Evolutionary conservation across 352 stramenopile genomes (phyloP).

Genomic region (Albugo laibachii): DNA sequence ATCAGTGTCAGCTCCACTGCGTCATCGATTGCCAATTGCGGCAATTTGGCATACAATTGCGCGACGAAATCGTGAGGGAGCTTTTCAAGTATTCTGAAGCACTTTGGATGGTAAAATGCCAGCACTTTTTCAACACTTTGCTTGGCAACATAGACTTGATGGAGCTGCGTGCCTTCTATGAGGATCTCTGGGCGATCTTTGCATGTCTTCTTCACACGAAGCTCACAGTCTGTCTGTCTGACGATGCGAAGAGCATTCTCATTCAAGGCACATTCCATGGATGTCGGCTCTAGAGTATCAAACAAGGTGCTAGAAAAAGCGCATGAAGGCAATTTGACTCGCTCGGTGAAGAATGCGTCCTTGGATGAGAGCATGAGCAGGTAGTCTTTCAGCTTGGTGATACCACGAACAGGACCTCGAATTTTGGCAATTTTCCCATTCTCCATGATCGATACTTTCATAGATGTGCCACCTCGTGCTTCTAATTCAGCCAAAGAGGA

Average conservation of each 20-base stretch:
- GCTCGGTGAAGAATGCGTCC: conserved; percentile 37
- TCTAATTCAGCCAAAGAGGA: conserved; percentile 49
- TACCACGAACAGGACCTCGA: conserved; percentile 36
- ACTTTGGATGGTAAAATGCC: conserved; percentile 57
- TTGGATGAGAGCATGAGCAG: conserved; percentile 47
- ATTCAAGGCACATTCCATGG: conserved; percentile 22
- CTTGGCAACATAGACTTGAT: conserved; percentile 56
- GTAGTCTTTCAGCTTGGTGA: conserved; percentile 51
- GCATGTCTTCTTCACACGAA: conserved; percentile 25
- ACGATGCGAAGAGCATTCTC: conserved; percentile 55
- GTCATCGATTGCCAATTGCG: conserved; percentile 24
- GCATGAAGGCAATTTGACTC: conserved; percentile 27
- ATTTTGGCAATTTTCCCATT: conserved; percentile 50
- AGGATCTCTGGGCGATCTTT: conserved; percentile 22
- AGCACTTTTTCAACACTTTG: conserved; percentile 46
- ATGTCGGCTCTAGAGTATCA: conserved; percentile 11
- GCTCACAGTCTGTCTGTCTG: conserved; percentile 57
- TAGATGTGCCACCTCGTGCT: conserved; percentile 40
- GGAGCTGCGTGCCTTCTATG: conserved; percentile 37
- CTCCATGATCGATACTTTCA: conserved; percentile 41
- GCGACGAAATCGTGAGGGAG: conserved; percentile 25
- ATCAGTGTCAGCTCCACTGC: conserved; percentile 38
- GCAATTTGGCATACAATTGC: conserved; percentile 39
- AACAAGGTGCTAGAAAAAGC: conserved; percentile 30
- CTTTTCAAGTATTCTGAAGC: conserved; percentile 23